A percentile compares a stretch with the other conserved stretches of the same genome.
Conservation (phyloP, 495 filamentous ascomycete species). For the Jackrogersella minutella region DNA sequence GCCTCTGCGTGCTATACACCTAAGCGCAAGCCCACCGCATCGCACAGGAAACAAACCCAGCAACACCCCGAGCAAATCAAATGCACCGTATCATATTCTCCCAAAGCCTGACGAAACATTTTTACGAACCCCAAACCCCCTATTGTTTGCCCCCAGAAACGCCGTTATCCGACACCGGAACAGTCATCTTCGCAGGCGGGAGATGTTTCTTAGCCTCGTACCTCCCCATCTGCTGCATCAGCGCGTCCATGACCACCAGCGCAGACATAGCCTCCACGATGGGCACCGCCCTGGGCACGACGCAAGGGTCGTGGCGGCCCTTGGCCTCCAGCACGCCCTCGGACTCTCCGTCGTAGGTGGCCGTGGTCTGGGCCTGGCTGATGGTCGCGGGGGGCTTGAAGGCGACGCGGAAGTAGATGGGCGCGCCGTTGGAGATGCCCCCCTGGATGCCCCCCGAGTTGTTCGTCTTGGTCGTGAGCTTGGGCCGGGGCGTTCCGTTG, state of each 20-base stretch:
- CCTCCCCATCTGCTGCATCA: slow-evolving; percentile 84
- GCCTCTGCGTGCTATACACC: too few species aligned
- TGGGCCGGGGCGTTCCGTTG: slow-evolving; percentile 53
- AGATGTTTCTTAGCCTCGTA: slow-evolving; percentile 59
- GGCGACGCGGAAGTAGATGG: slow-evolving; percentile 92
- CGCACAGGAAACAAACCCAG: too few species aligned
- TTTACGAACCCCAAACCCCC: too few species aligned
- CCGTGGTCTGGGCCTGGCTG: slow-evolving; percentile 87
- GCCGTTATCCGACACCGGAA: slow-evolving; percentile 27
- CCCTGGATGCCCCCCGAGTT: slow-evolving; percentile 97
- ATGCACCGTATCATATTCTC: too few species aligned
- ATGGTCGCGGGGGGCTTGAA: slow-evolving; percentile 98
- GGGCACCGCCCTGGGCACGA: slow-evolving; percentile 91
- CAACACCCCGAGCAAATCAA: too few species aligned
- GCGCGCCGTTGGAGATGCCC: slow-evolving; percentile 93
- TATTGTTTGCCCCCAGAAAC: slow-evolving; percentile 32
- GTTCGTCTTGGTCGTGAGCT: slow-evolving; percentile 90
- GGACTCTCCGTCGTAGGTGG: slow-evolving; percentile 73
- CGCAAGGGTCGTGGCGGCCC: slow-evolving; percentile 95
- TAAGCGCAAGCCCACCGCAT: too few species aligned
- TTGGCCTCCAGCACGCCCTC: slow-evolving; percentile 89
- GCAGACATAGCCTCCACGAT: slow-evolving; percentile 98
- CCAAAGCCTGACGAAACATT: too few species aligned
- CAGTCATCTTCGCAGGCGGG: slow-evolving; percentile 35
- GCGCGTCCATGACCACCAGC: slow-evolving; percentile 88